Evolutionary conservation across 352 stramenopile species (phyloP).

Genomic region (Pythium brassicae): DNA sequence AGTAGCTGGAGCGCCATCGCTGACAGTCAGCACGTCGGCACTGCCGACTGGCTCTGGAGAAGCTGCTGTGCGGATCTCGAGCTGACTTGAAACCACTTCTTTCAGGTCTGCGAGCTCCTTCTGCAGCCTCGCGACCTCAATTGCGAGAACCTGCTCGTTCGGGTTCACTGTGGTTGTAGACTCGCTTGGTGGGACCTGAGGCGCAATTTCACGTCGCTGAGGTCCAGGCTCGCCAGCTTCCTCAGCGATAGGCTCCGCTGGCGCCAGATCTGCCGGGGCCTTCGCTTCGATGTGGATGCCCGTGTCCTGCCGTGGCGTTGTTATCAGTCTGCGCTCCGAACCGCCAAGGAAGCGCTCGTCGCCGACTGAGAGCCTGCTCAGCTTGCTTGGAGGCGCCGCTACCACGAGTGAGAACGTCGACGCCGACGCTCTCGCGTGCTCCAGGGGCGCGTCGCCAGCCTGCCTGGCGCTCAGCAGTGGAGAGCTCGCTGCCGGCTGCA

Average conservation of each 20-base stretch:
- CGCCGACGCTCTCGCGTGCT: not conserved
- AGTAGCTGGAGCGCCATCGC: no score
- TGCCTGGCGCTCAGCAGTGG: constrained; percentile 1
- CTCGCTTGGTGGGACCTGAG: not conserved
- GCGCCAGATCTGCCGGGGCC: not conserved
- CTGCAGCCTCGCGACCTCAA: constrained; percentile 24
- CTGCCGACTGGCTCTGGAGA: not conserved
- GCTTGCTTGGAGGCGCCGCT: constrained; percentile 3
- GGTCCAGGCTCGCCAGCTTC: not conserved
- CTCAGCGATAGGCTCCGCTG: constrained; percentile 1
- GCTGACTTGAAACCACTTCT: not conserved
- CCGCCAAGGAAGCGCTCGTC: not conserved
- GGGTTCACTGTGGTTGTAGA: constrained; percentile 5
- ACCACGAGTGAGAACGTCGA: constrained; percentile 11
- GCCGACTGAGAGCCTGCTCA: constrained; percentile 1
- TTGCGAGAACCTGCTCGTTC: constrained; percentile 29
- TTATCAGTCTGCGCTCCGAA: not conserved
- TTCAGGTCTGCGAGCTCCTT: constrained; percentile 22
- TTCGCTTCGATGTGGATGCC: not conserved
- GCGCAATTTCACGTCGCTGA: not conserved
- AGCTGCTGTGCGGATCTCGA: not conserved
- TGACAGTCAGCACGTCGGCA: not conserved
- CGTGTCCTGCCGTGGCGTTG: constrained; percentile 5
- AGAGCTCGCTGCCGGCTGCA: constrained; percentile 6
- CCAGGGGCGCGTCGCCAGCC: not conserved